Evolutionary conservation across 1,284 basidiomycete genomes (phyloP), one percentile per base, ranked within the genome.

Genomic region (Ceratobasidium sp.): DNA sequence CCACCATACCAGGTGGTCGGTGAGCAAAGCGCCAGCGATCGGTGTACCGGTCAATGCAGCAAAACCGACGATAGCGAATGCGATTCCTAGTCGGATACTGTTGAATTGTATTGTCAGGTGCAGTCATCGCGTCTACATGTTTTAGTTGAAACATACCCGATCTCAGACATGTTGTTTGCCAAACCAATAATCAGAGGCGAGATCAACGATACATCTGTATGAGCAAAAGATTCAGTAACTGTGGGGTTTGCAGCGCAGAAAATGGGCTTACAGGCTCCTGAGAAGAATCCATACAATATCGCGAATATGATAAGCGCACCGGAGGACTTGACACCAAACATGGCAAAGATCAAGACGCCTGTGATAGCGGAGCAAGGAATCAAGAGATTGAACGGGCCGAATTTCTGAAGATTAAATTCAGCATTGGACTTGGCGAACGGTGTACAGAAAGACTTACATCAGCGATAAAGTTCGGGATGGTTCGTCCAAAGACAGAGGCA

Each of bases 201-300:
- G n/a, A 78, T 62, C 6, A 78, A 57, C 2, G 73, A 76, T 44
- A 76, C 42, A 52, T 65, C 78, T 78, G n/a, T n/a, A n/a, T n/a
- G n/a, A n/a, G n/a, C n/a, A n/a, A 38, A 7, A 64, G 3, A n/a
- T 42, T 68, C 67, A 54, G 44, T 40, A n/a, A n/a, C 4, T 17
- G n/a, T 44, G 17, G 33, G 10, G n/a, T 28, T n/a, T 38, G 5
- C 10, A 26, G 15, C 42, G 1, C 20, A 26, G 40, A 12, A 71
- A 56, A 46, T 42, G n/a, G 2, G 68, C 78, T 44, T 57, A 76
- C 78, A 74, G 23, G 78, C 78, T 15, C 78, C 78, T 7, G 78
- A 78, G 42, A 76, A 75, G 82, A 77, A 73, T 0, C 81, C 81
- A 17, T 76, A 81, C 13, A 81, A 42, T 0, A 80, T 54, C n/a